phyloP scores from a whole-genome alignment of 192 early-diverging fungal species.

The Piromyces sp. region DNA sequence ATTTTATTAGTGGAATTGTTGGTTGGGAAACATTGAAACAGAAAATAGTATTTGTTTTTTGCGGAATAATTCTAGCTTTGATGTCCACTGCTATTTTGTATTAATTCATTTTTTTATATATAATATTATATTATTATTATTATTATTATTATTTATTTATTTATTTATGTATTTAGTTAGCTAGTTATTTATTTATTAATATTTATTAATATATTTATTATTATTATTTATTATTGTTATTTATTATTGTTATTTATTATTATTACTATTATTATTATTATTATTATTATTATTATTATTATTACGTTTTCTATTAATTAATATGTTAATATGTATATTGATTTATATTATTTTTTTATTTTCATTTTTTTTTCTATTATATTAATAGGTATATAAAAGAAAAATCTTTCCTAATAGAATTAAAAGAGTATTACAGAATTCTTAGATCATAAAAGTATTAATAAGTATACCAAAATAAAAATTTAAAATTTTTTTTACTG shows the following conservation, averaged over 20 bases:
- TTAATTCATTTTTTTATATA: not conserved
- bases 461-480: not conserved
- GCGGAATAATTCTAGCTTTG: constrained; percentile 20
- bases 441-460: constrained; percentile 8
- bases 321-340: no score
- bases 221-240: no score
- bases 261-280: no score
- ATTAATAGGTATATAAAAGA: constrained; percentile 6
- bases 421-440: constrained; percentile 5
- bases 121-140: no score
- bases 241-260: no score
- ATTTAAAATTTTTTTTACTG: no score
- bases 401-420: constrained; percentile 4
- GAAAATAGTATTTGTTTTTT: constrained; percentile 29
- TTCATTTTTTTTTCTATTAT: no score
- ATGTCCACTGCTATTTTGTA: not conserved
- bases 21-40: constrained; percentile 29
- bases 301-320: no score
- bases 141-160: not conserved
- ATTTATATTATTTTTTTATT: no score
- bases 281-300: no score
- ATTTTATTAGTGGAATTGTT: constrained; percentile 22
- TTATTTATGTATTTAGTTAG: not conserved
- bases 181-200: no score
- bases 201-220: not conserved